Conservation (phyloP, 2,329 filamentous ascomycete species). For the Fusarium napiforme region DNA sequence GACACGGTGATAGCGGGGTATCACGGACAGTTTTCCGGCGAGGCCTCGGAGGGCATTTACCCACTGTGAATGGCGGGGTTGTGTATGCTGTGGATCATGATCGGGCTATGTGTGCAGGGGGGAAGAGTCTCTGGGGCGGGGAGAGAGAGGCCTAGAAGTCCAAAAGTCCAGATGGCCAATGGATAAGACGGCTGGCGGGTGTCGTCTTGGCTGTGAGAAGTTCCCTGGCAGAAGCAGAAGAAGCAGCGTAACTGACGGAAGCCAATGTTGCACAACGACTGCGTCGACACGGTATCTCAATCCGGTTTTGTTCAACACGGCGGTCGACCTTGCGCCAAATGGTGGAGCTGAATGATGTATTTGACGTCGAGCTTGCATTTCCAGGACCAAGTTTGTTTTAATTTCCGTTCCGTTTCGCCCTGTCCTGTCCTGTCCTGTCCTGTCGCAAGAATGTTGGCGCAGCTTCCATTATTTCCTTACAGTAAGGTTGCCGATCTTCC, state of each 20-base stretch:
- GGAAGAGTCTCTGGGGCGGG: slow-evolving; percentile 4
- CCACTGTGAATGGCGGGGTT: slow-evolving; percentile 39
- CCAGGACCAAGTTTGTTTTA: slow-evolving; percentile 25
- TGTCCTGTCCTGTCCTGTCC: not conserved
- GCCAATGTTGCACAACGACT: slow-evolving; percentile 28
- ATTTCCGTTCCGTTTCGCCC: slow-evolving; percentile 1
- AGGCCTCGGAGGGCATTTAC: slow-evolving; percentile 21
- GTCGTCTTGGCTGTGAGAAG: slow-evolving; percentile 4
- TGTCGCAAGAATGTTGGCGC: slow-evolving; percentile 7
- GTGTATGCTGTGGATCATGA: slow-evolving; percentile 32
- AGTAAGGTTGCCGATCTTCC: slow-evolving; percentile 31
- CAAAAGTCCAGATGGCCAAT: slow-evolving; percentile 19
- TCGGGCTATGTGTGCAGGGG: slow-evolving; percentile 36
- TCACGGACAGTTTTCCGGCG: slow-evolving; percentile 33
- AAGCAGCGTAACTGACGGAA: slow-evolving; percentile 25
- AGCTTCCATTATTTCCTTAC: slow-evolving; percentile 23
- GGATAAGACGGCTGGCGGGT: slow-evolving; percentile 27
- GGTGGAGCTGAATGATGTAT: slow-evolving; percentile 39
- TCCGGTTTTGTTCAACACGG: slow-evolving; percentile 34
- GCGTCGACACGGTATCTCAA: slow-evolving; percentile 25
- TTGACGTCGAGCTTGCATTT: slow-evolving; percentile 22
- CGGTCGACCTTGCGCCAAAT: slow-evolving; percentile 12
- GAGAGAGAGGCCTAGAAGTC: slow-evolving; percentile 1
- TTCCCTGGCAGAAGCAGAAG: slow-evolving; percentile 23
- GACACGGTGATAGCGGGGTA: slow-evolving; percentile 45